These are phyloP conservation scores for Sporothrix phasma DNA, from an alignment of 2,329 filamentous ascomycete genomes.

Conservation along the genomic window DNA sequence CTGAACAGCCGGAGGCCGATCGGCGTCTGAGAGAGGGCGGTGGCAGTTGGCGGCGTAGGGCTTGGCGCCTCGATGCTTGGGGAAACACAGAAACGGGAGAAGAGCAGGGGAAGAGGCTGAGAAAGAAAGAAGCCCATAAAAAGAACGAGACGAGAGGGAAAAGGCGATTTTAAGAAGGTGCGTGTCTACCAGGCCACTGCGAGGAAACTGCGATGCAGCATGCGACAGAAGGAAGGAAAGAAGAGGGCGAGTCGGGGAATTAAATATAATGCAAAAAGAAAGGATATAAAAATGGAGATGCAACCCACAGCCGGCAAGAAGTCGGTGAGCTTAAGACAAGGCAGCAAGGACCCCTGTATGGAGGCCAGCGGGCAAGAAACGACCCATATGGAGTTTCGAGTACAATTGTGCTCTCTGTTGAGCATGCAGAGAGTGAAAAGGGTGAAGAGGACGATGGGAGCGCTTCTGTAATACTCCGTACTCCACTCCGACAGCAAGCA, in stretches of 20 bases:
- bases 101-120: background rate
- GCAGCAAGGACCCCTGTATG: constrained; percentile 6
- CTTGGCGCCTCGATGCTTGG: constrained; percentile 3
- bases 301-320: constrained; percentile 17
- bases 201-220: background rate
- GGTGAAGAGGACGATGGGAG: background rate
- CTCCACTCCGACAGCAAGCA: background rate
- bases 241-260: constrained; percentile 3
- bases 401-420: background rate
- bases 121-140: background rate
- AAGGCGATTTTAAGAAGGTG: background rate
- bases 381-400: background rate
- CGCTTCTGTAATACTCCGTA: background rate
- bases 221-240: background rate
- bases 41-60: background rate
- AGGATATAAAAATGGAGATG: constrained; percentile 15
- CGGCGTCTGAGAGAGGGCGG: background rate
- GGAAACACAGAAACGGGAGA: too few relatives aligned
- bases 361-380: background rate
- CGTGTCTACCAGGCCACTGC: background rate
- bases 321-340: constrained; percentile 26
- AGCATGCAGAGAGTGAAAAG: background rate
- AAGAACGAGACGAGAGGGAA: background rate
- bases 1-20: background rate
- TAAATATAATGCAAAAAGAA: constrained; percentile 6